A percentile compares a stretch with the other conserved stretches of the same genome.
These are phyloP conservation scores for Pseudevernia furfuracea DNA, from an alignment of 495 filamentous ascomycete species.

Conservation along the genomic window DNA sequence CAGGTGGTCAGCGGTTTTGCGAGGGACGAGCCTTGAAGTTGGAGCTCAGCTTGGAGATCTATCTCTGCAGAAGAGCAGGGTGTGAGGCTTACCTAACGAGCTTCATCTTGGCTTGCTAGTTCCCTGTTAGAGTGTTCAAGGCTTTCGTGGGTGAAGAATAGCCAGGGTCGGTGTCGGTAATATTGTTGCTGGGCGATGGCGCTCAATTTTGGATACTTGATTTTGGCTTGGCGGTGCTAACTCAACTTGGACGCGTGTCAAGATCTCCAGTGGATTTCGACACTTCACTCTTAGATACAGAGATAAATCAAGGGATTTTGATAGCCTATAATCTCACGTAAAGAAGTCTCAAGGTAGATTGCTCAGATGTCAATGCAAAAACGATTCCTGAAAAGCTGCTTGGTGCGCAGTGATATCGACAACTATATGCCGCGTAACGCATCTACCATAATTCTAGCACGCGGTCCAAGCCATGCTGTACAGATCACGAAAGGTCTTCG, in stretches of 20 bases:
- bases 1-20: slow-evolving; percentile 18
- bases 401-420: neutral
- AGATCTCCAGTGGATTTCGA: neutral
- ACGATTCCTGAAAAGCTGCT: neutral
- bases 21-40: slow-evolving; percentile 26
- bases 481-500: neutral
- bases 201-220: neutral
- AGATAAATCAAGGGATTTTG: neutral
- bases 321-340: neutral
- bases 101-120: slow-evolving; percentile 64
- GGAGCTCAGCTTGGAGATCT: slow-evolving; percentile 33
- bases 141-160: no score
- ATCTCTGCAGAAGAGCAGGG: slow-evolving; percentile 25
- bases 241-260: neutral
- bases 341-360: neutral
- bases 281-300: neutral
- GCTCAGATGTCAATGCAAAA: neutral
- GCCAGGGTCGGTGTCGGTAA: neutral
- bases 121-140: neutral
- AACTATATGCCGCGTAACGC: neutral
- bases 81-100: slow-evolving; percentile 75
- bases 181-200: neutral
- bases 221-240: slow-evolving; percentile 1
- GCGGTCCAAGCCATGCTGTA: neutral
- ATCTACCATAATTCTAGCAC: slow-evolving; percentile 6